Percentiles rank a stretch among this genome's conserved stretches.
Conservation (phyloP, 805 yeast species). For the Starmerella vitae region DNA sequence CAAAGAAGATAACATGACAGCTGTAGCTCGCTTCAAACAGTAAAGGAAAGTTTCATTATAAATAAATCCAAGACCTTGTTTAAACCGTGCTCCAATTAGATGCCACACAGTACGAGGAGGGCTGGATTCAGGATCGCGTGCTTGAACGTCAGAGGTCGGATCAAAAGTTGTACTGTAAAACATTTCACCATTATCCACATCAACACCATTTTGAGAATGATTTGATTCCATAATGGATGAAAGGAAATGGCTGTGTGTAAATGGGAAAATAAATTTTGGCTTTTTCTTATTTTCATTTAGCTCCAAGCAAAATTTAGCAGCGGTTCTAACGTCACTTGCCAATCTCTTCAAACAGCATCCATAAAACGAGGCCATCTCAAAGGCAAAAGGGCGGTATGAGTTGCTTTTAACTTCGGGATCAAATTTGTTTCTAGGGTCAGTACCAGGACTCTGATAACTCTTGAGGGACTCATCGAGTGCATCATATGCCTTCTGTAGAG, state of each 20-base stretch:
- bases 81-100: slow-evolving; percentile 13
- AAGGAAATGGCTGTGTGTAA: too few species aligned
- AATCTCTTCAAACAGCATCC: slow-evolving; percentile 2
- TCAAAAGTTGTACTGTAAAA: slow-evolving; percentile 5
- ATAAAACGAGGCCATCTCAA: slow-evolving; percentile 7
- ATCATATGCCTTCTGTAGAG: too few species aligned
- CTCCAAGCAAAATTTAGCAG: slow-evolving; percentile 6
- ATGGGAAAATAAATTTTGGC: slow-evolving; percentile 5
- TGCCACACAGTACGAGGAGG: slow-evolving; percentile 22
- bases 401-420: background rate
- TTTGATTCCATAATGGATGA: too few species aligned
- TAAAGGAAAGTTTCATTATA: slow-evolving; percentile 12
- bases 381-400: slow-evolving; percentile 2
- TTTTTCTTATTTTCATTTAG: slow-evolving; percentile 4
- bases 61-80: background rate
- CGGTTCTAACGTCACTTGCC: background rate
- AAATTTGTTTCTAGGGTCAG: too few species aligned
- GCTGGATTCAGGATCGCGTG: slow-evolving; percentile 23
- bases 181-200: slow-evolving; percentile 4
- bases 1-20: slow-evolving; percentile 13
- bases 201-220: background rate
- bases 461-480: too few species aligned
- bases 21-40: slow-evolving; percentile 18
- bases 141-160: slow-evolving; percentile 9
- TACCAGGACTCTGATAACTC: too few species aligned